phyloP scores from a whole-genome alignment of 495 filamentous ascomycete genomes.

The Trichoderma erinaceum region DNA sequence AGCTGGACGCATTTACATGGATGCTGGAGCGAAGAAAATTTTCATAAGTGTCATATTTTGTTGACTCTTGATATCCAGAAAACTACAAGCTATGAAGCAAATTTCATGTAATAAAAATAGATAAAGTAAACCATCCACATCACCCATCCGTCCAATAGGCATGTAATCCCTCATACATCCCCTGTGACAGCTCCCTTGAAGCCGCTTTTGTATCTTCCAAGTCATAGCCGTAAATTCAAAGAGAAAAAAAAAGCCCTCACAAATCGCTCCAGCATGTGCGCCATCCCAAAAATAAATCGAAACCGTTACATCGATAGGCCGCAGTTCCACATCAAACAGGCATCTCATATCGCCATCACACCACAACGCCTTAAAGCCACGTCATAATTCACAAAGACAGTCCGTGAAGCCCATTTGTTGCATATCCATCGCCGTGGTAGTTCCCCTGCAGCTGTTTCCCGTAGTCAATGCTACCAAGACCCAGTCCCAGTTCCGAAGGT shows the following conservation, averaged over 20 bases:
- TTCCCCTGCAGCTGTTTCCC: constrained; percentile 9
- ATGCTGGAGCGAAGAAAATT: neutral
- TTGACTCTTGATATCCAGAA: neutral
- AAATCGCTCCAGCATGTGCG: constrained; percentile 14
- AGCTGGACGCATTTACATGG: neutral
- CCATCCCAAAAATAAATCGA: neutral
- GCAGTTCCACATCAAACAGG: neutral
- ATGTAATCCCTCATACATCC: constrained; percentile 5
- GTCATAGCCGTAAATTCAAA: neutral
- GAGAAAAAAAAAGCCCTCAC: constrained; percentile 9
- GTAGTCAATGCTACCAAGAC: constrained; percentile 32
- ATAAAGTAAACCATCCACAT: neutral
- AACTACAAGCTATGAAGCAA: neutral
- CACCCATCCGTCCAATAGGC: neutral
- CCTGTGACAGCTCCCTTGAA: neutral
- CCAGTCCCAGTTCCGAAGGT: constrained; percentile 30
- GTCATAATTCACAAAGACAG: constrained; percentile 9
- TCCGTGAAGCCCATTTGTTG: constrained; percentile 5
- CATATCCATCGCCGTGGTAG: constrained; percentile 10
- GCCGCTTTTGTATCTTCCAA: neutral
- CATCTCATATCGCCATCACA: constrained; percentile 6
- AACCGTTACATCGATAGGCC: constrained; percentile 2
- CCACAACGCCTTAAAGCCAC: neutral
- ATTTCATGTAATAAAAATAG: constrained; percentile 6
- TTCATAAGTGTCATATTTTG: neutral